Evolutionary conservation across 371 early-diverging fungal species (phyloP), one percentile per base, ranked within the genome.

Genomic region (Blyttiomyces sp.): DNA sequence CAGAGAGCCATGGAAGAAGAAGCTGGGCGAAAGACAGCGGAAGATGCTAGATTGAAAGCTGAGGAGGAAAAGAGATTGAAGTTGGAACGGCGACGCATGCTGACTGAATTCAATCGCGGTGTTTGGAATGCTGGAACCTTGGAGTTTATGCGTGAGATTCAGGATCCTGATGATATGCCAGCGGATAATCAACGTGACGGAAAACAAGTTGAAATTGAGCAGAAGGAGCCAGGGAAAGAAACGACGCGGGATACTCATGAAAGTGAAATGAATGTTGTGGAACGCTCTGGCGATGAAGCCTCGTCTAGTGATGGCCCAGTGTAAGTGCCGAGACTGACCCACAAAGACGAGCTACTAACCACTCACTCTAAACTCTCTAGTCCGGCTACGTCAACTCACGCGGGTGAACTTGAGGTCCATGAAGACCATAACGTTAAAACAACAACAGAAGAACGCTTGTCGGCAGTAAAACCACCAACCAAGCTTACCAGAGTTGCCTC

Each of bases 111-210:
- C 50, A 45, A 59, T 32, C 43, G 61, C 4, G 75, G 74, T 4
- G 45, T 61, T 28, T 80, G 80, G 80, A 80, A 80, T 49, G 64
- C 73, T 3, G 69, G 64, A 33, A 64, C 74, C 23, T 42, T 80
- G 46, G 76, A 77, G 9, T 76, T 70, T 57, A 72, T 79, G 62
- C 68, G 55, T 17, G 75, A 74, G 39, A 42, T 75, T 32, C 61
- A 66, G 44, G 43, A 61, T 23, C 26, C 28, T 2, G 24, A 34
- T 19, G 45, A 42, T 7, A 21, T 7, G 3, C 2, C 3, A 11
- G 49, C 52, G 54, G 54, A 57, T 23, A 16, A n/a, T 17, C 26
- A 30, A 6, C 2, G 28, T 16, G 55, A 42, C 23, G 43, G 44
- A 16, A 43, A 1, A 16, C n/a, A n/a, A n/a, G n/a, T n/a, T n/a